Conservation (phyloP, 2,329 filamentous ascomycete species). For the Ophiocordyceps camponoti-floridani region DNA sequence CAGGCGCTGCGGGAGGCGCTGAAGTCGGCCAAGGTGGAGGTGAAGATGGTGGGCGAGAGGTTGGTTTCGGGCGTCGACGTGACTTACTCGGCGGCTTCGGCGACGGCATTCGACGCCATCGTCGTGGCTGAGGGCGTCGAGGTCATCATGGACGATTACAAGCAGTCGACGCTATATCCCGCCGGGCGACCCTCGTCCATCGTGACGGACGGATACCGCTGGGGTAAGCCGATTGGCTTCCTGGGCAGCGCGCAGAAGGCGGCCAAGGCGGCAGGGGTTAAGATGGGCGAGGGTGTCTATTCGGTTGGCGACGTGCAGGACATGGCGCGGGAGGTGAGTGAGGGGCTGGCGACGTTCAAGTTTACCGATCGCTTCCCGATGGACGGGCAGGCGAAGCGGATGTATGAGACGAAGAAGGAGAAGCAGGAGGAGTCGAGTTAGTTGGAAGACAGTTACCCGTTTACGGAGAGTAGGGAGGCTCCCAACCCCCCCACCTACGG, state of each 20-base stretch:
- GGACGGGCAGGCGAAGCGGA: constrained; percentile 20
- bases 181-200: constrained; percentile 45
- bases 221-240: constrained; percentile 51
- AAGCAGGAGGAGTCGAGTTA: not conserved
- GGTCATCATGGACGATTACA: constrained; percentile 26
- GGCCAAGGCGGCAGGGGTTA: constrained; percentile 25
- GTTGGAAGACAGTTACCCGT: no score
- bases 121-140: constrained; percentile 37
- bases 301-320: constrained; percentile 12
- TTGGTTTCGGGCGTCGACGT: constrained; percentile 35
- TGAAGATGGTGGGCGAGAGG: constrained; percentile 42
- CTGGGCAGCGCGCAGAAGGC: constrained; percentile 26
- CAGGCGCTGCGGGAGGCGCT: constrained; percentile 30
- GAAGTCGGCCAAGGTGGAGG: constrained; percentile 29
- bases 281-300: constrained; percentile 23
- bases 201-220: constrained; percentile 42
- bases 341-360: constrained; percentile 45
- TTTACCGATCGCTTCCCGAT: constrained; percentile 46
- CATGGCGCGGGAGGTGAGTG: constrained; percentile 28
- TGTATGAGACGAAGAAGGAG: not conserved
- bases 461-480: no score
- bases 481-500: no score
- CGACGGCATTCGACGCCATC: constrained; percentile 43
- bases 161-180: constrained; percentile 39
- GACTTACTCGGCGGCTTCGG: constrained; percentile 49